A percentile compares a stretch with the other conserved stretches of the same genome.
phyloP scores from a whole-genome alignment of 169 alveolate genomes.

The Cryptosporidium canis region DNA sequence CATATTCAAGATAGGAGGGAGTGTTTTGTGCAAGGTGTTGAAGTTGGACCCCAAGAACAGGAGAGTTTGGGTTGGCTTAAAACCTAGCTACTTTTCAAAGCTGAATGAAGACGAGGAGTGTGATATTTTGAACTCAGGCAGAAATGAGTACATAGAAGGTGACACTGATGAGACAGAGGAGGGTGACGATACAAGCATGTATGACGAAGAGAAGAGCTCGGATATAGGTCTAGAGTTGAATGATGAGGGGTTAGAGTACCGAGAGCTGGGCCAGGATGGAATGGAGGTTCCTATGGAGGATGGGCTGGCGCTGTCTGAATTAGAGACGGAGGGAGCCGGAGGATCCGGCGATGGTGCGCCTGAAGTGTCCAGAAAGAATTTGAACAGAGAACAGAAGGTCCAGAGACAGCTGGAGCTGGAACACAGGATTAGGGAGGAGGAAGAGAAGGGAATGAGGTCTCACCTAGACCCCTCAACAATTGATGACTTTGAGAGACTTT shows the following conservation, averaged over 20 bases:
- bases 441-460: conserved; percentile 41
- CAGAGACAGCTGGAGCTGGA: conserved; percentile 46
- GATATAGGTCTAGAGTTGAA: neutral
- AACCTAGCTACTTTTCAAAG: conserved; percentile 28
- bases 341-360: neutral
- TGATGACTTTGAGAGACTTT: conserved; percentile 79
- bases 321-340: neutral
- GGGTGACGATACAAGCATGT: too few relatives aligned
- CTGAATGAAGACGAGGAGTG: neutral
- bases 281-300: neutral
- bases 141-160: neutral
- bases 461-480: conserved; percentile 33
- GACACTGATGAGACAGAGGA: neutral
- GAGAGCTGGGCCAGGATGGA: neutral
- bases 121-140: neutral
- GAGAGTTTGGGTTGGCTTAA: conserved; percentile 46
- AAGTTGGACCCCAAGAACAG: conserved; percentile 6
- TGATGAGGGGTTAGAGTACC: conserved; percentile 1
- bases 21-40: conserved; percentile 37
- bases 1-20: conserved; percentile 24
- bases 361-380: neutral
- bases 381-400: conserved; percentile 34
- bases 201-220: neutral
- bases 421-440: conserved; percentile 45
- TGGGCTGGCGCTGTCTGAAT: neutral